A percentile compares a stretch with the other conserved stretches of the same genome.
These are phyloP conservation scores for Tulasnella sp. DNA, from an alignment of 768 basidiomycete genomes.

Conservation along the genomic window DNA sequence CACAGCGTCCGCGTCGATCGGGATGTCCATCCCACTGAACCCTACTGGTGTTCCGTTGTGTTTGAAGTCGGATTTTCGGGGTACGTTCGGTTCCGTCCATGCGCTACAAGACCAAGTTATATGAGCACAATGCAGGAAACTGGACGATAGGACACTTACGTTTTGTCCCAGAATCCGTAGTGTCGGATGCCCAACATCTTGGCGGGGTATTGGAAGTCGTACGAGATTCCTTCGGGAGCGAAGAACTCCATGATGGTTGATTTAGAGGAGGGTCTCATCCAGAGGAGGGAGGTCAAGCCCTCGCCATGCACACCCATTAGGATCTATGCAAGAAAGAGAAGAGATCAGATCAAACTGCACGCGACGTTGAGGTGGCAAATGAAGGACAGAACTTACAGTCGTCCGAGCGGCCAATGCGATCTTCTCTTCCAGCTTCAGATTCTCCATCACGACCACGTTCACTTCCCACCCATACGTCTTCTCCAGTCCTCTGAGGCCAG, in stretches of 20 bases:
- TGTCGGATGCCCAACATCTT: slow-evolving; percentile 64
- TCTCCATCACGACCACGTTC: slow-evolving; percentile 33
- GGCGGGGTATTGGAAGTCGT: slow-evolving; percentile 80
- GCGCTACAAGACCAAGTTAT: slow-evolving; percentile 34
- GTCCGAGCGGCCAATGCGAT: slow-evolving; percentile 30
- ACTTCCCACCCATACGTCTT: slow-evolving; percentile 40
- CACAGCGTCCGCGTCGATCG: slow-evolving; percentile 62
- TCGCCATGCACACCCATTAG: slow-evolving; percentile 69
- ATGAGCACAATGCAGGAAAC: too few relatives aligned
- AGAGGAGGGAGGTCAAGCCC: slow-evolving; percentile 72
- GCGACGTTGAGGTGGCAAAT: slow-evolving; percentile 46
- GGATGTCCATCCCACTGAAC: slow-evolving; percentile 76
- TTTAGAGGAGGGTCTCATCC: slow-evolving; percentile 63
- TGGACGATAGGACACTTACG: slow-evolving; percentile 54
- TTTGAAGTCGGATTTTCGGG: slow-evolving; percentile 50
- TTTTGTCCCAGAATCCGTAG: slow-evolving; percentile 57
- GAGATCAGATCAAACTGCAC: slow-evolving; percentile 30
- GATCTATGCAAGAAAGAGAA: slow-evolving; percentile 36
- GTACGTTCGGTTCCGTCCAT: slow-evolving; percentile 66
- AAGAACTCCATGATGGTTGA: slow-evolving; percentile 81
- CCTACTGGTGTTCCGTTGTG: slow-evolving; percentile 39
- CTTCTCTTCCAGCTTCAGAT: slow-evolving; percentile 31
- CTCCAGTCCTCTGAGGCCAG: slow-evolving; percentile 26
- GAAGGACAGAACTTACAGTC: slow-evolving; percentile 54
- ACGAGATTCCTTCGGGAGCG: slow-evolving; percentile 67